These are phyloP conservation scores for Russula lepida DNA, from an alignment of 768 basidiomycete species.

Conservation along the genomic window DNA sequence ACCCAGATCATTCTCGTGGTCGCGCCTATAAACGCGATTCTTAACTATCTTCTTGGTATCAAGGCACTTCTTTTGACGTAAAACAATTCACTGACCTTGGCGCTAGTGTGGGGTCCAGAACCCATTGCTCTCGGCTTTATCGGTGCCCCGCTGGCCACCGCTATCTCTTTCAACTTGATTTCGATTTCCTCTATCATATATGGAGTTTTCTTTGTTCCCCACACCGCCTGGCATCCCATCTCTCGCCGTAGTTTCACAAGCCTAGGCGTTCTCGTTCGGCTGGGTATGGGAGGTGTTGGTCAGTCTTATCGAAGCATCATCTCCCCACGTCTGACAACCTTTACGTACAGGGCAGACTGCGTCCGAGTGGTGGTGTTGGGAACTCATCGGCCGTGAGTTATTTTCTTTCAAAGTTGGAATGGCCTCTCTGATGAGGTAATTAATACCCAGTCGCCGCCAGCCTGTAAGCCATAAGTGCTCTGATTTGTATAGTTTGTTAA, in stretches of 20 bases:
- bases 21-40: constrained; percentile 75
- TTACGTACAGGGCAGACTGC: constrained; percentile 55
- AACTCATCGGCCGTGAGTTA: constrained; percentile 52
- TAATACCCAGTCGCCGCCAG: constrained; percentile 41
- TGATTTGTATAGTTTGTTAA: constrained; percentile 14
- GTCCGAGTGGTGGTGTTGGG: constrained; percentile 98
- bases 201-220: constrained; percentile 51
- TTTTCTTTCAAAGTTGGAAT: not conserved
- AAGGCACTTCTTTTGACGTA: not conserved
- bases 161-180: constrained; percentile 84
- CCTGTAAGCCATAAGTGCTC: constrained; percentile 29
- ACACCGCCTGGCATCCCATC: constrained; percentile 79
- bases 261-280: constrained; percentile 57
- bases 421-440: not conserved
- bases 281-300: constrained; percentile 81
- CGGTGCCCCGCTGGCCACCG: constrained; percentile 87
- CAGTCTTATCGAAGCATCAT: constrained; percentile 18
- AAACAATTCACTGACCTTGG: constrained; percentile 1
- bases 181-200: constrained; percentile 52
- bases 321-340: not conserved
- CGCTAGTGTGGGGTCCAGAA: constrained; percentile 71
- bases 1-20: constrained; percentile 76
- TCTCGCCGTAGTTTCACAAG: constrained; percentile 54
- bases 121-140: constrained; percentile 77
- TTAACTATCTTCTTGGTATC: constrained; percentile 81